Percentiles rank a stretch among this genome's conserved stretches.
Conservation (phyloP, 1,139 yeast genomes). For the Blastobotrys indianensis region DNA sequence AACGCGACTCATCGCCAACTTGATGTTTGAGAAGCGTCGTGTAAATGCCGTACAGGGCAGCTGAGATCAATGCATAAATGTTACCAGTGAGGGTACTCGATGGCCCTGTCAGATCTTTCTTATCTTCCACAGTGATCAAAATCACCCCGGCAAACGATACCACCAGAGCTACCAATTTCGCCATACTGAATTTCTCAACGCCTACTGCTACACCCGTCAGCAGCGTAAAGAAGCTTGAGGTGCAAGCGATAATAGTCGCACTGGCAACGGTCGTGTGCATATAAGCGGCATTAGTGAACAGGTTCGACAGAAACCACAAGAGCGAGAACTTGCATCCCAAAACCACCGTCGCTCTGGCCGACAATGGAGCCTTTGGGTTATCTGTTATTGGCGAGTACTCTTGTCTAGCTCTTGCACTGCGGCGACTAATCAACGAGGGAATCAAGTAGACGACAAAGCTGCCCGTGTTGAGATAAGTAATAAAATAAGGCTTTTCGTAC, state of each 20-base stretch:
- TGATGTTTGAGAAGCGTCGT: conserved; percentile 74
- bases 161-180: conserved; percentile 62
- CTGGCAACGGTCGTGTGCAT: conserved; percentile 88
- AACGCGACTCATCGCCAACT: conserved; percentile 63
- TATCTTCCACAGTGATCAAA: conserved; percentile 58
- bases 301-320: conserved; percentile 85
- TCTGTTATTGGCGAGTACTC: neutral
- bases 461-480: conserved; percentile 86
- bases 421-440: conserved; percentile 38
- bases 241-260: conserved; percentile 85
- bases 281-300: conserved; percentile 81
- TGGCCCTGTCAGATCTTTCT: conserved; percentile 31
- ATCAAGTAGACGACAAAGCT: conserved; percentile 72
- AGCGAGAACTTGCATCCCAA: conserved; percentile 76
- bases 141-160: conserved; percentile 75
- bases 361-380: conserved; percentile 16
- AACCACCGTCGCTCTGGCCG: conserved; percentile 36
- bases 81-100: conserved; percentile 63
- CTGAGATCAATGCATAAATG: conserved; percentile 71
- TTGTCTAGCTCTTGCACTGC: neutral
- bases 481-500: conserved; percentile 87
- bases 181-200: conserved; percentile 60
- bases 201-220: conserved; percentile 69
- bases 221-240: conserved; percentile 88
- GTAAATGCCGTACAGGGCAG: conserved; percentile 84